Conservation (phyloP, 2,329 filamentous ascomycete species). For the Exophiala mesophila region DNA sequence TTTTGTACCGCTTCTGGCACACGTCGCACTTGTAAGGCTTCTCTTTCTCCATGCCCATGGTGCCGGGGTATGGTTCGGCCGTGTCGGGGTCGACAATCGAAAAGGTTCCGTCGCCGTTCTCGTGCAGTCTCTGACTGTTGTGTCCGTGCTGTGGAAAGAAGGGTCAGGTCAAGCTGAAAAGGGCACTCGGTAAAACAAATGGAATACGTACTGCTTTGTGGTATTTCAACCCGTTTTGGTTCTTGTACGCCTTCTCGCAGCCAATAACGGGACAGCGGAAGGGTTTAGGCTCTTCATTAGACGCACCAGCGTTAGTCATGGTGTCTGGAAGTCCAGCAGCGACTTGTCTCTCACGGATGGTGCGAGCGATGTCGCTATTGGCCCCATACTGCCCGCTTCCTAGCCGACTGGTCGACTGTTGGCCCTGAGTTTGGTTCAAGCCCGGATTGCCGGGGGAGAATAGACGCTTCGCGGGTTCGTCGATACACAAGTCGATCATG, state of each 20-base stretch:
- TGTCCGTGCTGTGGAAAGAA: slow-evolving; percentile 70
- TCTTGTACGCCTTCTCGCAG: slow-evolving; percentile 97
- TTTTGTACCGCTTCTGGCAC: slow-evolving; percentile 98
- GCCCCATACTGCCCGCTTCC: slow-evolving; percentile 70
- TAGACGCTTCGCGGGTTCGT: slow-evolving; percentile 89
- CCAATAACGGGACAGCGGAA: slow-evolving; percentile 98
- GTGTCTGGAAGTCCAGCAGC: slow-evolving; percentile 52
- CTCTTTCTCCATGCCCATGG: slow-evolving; percentile 99
- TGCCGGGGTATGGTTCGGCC: slow-evolving; percentile 88
- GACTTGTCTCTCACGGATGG: slow-evolving; percentile 60
- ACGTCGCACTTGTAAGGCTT: slow-evolving; percentile 97
- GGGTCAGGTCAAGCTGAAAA: slow-evolving; percentile 25
- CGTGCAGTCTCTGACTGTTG: slow-evolving; percentile 91
- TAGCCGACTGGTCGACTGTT: slow-evolving; percentile 66
- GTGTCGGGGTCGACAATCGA: slow-evolving; percentile 98
- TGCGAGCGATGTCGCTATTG: slow-evolving; percentile 68
- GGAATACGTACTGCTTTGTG: slow-evolving; percentile 57
- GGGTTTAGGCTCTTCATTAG: slow-evolving; percentile 89
- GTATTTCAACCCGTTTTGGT: slow-evolving; percentile 97
- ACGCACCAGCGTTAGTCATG: slow-evolving; percentile 37
- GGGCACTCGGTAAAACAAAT: slow-evolving; percentile 12
- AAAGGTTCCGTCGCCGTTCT: slow-evolving; percentile 94
- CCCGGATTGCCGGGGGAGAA: slow-evolving; percentile 78
- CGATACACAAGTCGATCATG: slow-evolving; percentile 65
- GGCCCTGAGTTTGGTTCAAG: slow-evolving; percentile 47